Evolutionary conservation across 2,329 filamentous ascomycete species (phyloP).

Genomic region (Ceratocystis cacaofunesta): DNA sequence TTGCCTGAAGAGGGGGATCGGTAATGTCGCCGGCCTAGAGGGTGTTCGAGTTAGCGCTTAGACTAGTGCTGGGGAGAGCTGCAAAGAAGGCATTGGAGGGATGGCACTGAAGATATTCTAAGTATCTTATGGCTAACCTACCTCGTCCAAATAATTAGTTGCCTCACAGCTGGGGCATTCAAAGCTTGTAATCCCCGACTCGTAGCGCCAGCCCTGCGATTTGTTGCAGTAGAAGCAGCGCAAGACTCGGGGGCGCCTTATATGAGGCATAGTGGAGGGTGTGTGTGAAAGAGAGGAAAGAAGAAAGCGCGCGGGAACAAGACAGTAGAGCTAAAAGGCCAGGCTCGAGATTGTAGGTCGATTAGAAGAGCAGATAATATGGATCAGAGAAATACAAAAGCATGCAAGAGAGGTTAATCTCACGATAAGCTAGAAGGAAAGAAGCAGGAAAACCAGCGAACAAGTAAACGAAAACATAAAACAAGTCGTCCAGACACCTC

Average conservation of each 20-base stretch:
- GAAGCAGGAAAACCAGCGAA: background rate
- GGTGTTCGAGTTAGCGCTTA: background rate
- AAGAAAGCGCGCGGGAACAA: background rate
- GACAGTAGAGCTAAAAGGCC: background rate
- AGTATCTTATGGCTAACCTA: slow-evolving; percentile 26
- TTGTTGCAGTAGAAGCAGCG: slow-evolving; percentile 75
- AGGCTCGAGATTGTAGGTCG: background rate
- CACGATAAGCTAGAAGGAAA: background rate
- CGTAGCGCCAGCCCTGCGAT: slow-evolving; percentile 45
- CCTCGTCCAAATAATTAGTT: slow-evolving; percentile 78
- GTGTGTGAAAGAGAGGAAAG: background rate
- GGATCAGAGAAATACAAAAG: background rate
- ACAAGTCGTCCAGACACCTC: background rate
- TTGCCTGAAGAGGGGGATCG: slow-evolving; percentile 58
- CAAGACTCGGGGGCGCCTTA: slow-evolving; percentile 33
- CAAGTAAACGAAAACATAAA: background rate
- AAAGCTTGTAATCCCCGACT: slow-evolving; percentile 48
- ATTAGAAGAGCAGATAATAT: background rate
- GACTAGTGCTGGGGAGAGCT: background rate
- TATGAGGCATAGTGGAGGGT: slow-evolving; percentile 28
- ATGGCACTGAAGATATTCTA: background rate
- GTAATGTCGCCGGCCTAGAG: slow-evolving; percentile 69
- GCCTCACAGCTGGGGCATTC: slow-evolving; percentile 67
- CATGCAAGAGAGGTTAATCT: background rate
- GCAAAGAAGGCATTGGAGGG: background rate